Base-by-base conservation (phyloP, 2,329 filamentous ascomycete species). In the Erysiphe pulchra region DNA sequence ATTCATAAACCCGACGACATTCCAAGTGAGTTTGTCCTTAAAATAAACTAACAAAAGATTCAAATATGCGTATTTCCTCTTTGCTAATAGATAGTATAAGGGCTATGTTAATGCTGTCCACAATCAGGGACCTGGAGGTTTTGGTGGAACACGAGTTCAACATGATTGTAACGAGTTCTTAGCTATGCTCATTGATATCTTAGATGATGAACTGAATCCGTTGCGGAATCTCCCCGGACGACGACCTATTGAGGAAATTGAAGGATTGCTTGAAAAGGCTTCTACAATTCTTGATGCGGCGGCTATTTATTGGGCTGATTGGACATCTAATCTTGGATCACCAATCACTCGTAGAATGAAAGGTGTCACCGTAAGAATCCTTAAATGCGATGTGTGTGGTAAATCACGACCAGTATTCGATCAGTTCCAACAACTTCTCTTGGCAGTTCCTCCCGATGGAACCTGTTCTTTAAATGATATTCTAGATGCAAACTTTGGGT, bases 151-250 rank as follows among this genome's bases (percentile, higher is more conserved):
- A 20, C 14, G 24, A 20, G 34, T 41, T 24, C 87, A 95, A 57
- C 90, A 95, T 61, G 90, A 98, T 56, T 80, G 85, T 1, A 80
- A 86, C 51, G 90, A 95, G 55, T 92, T 92, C 53, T 76, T 87
- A 52, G 75, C 76, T 41, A 93, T 92, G 56, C 60, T 94, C 24
- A 68, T 92, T 34, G 76, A 82, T 45, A 77, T 80, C 51, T 66
- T 95, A 12, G 79, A 87, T 53, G 81, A 90, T 56, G 90, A 98
- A 60, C 76, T 92, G 5, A 92, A 93, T 57, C 61, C 68, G 7
- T 68, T 70, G 30, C 80, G 74, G 65, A 65, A 72, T 37, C 75
- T 70, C 16, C 36, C 45, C 14, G 47, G 45, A 5, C 42, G 42
- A 12, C 42, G 42, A 33, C 42, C 42, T 3, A 43, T 44, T 46